Base-by-base conservation (phyloP, 345 rosid genomes). In the Brassica juncea region DNA sequence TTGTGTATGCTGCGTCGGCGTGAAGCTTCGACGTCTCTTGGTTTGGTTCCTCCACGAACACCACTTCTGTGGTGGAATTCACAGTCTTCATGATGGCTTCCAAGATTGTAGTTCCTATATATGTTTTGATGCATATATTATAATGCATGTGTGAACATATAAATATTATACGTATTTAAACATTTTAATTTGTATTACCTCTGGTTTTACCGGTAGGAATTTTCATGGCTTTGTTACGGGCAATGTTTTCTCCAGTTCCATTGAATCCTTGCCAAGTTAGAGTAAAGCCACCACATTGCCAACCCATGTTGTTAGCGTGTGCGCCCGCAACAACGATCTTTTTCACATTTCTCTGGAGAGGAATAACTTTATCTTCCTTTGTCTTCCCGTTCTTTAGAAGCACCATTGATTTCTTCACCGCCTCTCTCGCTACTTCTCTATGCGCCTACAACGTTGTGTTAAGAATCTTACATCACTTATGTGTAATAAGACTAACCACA, bases 401-500 rank as follows among this genome's bases (percentile, higher is more conserved):
- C 77, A 89, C 94, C 77, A 91, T 84, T 47, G 97, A 91, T 82
- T 86, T 91, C 77, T 91, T 85, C 71, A 88, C 97, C n/a, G 94
- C 94, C 70, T 91, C 94, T 63, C 88, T 88, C 0, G 88, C 97
- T 74, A 89, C 80, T 77, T 87, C 87, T 65, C 94, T 81, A 32
- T 91, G 97, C 25, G 83, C 85, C 94, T 89, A 23, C 63, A 65
- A 54, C 19, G 8, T 70, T 52, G 8, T 71, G 78, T 75, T 65
- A 4, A 14, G 21, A 25, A n/a, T 16, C 19, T 3, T 19, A 60
- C 66, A 69, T 69, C 32, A 69, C 4, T 21, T 64, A 3, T 34
- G 16, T 52, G 25, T 23, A 23, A 23, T 23, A 23, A 23, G 25
- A 23, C 25, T 23, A 23, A 23, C 25, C 25, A 23, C 25, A 23